These are phyloP conservation scores for Serendipita indica DNA, from an alignment of 768 basidiomycete species.

Conservation along the genomic window DNA sequence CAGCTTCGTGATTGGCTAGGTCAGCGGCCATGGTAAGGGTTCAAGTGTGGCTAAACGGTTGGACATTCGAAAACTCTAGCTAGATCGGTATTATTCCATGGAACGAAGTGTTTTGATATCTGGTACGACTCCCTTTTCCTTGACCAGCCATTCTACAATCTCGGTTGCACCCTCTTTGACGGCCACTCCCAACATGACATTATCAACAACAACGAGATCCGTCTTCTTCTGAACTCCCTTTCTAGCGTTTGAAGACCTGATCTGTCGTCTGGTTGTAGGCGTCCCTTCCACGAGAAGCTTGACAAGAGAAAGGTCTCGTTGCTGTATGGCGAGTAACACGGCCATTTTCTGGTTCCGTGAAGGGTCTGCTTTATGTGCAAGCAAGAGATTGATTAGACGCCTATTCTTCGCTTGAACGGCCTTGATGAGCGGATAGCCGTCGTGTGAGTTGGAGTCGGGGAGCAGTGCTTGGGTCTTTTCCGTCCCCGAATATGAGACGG, in stretches of 20 bases:
- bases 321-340: conserved; percentile 59
- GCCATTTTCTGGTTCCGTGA: conserved; percentile 44
- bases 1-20: conserved; percentile 37
- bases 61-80: not conserved
- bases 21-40: conserved; percentile 1
- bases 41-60: not conserved
- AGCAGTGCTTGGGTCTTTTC: conserved; percentile 19
- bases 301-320: conserved; percentile 51
- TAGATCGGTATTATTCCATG: not conserved
- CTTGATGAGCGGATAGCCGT: conserved; percentile 68
- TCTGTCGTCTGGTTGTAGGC: conserved; percentile 14
- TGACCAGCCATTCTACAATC: conserved; percentile 53
- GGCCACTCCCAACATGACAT: conserved; percentile 49
- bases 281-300: conserved; percentile 52
- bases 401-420: conserved; percentile 54
- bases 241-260: not conserved
- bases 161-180: conserved; percentile 49
- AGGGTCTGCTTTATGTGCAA: conserved; percentile 61
- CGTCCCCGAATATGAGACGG: conserved; percentile 21
- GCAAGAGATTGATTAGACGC: conserved; percentile 54
- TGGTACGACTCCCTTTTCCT: conserved; percentile 57
- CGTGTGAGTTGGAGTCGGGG: conserved; percentile 48
- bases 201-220: conserved; percentile 41
- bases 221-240: conserved; percentile 31
- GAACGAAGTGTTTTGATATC: conserved; percentile 47